Base-by-base conservation (phyloP, 768 basidiomycete species). In the Termitomyces eurrhizus region DNA sequence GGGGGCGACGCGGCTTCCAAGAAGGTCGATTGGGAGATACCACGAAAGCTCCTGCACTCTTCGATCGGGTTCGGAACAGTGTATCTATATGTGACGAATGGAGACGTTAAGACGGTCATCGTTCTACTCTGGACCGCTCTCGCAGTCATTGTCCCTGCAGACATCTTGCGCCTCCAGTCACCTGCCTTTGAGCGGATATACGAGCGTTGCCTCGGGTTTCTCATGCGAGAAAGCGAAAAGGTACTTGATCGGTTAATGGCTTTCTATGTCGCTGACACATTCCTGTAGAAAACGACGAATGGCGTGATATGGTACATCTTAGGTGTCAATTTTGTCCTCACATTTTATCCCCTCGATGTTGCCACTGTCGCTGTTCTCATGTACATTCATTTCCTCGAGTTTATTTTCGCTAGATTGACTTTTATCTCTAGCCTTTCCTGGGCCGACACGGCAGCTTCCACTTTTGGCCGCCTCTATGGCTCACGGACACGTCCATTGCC, bases 361-460 rank as follows among this genome's bases (percentile, higher is more conserved):
- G 94, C 94, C 12, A 85, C 91, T n/a, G 86, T 96, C 14, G 83
- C 93, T 7, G 89, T 97, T 64, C 80, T 95, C 65, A 92, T 94
- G 94, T 92, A 70, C 67, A 90, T 80, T 39, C 49, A 35, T 57
- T 24, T 60, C 52, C 50, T 49, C 56, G 8, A 42, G 39, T 24
- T 24, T 3, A 16, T 60, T 55, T 21, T 57, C 32, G 26, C 37
- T 48, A 24, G 36, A 26, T 53, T 32, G 37, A 11, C n/a, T 55
- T 46, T 50, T 58, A 62, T 26, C 35, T 41, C 48, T 67, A 96
- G 94, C 62, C 85, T 97, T 52, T 94, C 93, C 36, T 97, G 95
- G 95, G 94, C 93, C 0, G 95, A 97, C 72, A 96, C 95, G 1
- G 87, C 93, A 18, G 95, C 95, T 6, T 96, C 95, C 11, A 95